These are phyloP conservation scores for Ophiostoma sp. DNA, from an alignment of 2,329 filamentous ascomycete species.

Conservation along the genomic window DNA sequence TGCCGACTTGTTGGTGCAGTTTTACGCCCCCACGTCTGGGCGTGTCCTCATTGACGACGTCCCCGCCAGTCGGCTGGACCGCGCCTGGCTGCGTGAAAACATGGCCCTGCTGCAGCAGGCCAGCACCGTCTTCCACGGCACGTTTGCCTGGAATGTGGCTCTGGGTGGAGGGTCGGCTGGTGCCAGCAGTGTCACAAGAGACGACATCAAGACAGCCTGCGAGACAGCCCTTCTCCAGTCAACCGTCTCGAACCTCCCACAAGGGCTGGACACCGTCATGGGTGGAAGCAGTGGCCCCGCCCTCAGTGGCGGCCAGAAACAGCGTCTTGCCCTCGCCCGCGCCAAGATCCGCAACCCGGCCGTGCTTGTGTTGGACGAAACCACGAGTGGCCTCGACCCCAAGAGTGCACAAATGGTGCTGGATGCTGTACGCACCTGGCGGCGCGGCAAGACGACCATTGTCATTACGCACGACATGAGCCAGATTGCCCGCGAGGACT, in stretches of 20 bases:
- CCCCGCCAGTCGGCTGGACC: slow-evolving; percentile 61
- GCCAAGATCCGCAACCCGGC: slow-evolving; percentile 75
- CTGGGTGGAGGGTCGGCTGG: slow-evolving; percentile 53
- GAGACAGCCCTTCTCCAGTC: slow-evolving; percentile 68
- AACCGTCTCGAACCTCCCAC: slow-evolving; percentile 65
- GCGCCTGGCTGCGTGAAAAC: slow-evolving; percentile 73
- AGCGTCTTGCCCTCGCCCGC: slow-evolving; percentile 77
- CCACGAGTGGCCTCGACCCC: slow-evolving; percentile 83
- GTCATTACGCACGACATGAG: slow-evolving; percentile 89
- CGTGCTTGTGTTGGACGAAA: slow-evolving; percentile 83
- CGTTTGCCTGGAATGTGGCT: slow-evolving; percentile 73
- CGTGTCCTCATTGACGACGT: slow-evolving; percentile 68
- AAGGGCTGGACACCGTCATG: slow-evolving; percentile 70
- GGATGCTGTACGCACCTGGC: slow-evolving; percentile 74
- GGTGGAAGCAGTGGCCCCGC: slow-evolving; percentile 65
- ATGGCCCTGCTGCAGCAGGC: slow-evolving; percentile 81
- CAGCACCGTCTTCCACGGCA: slow-evolving; percentile 78
- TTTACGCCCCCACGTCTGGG: slow-evolving; percentile 69
- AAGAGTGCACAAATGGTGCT: slow-evolving; percentile 67
- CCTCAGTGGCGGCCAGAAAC: slow-evolving; percentile 82
- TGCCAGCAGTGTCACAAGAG: neutral
- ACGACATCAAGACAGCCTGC: slow-evolving; percentile 60
- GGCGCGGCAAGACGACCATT: slow-evolving; percentile 79
- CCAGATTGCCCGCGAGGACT: slow-evolving; percentile 72
- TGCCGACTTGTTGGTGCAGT: slow-evolving; percentile 73